phyloP scores from a whole-genome alignment of 805 yeast genomes.

The Metschnikowia cubensis region DNA sequence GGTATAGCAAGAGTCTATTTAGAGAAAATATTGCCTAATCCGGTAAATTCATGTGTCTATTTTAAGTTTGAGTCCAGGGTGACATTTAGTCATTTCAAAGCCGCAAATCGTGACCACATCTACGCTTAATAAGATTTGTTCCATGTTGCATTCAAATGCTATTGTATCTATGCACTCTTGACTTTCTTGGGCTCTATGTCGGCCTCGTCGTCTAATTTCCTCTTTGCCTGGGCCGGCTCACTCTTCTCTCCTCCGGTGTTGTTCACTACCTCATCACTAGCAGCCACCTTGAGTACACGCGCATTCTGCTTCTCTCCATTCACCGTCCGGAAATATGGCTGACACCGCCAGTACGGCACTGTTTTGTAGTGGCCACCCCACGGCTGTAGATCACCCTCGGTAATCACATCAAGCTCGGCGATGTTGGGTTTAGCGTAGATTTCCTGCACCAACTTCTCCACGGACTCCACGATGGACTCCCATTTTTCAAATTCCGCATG shows the following conservation, averaged over 20 bases:
- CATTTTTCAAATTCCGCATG: constrained; percentile 36
- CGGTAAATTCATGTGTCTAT: too few relatives aligned
- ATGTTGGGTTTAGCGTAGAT: constrained; percentile 52
- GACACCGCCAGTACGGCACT: constrained; percentile 94
- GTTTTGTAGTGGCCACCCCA: constrained; percentile 83
- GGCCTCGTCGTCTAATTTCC: constrained; percentile 2
- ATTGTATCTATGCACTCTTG: neutral
- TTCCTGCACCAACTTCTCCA: constrained; percentile 61
- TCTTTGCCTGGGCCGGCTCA: neutral
- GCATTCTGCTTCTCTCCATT: constrained; percentile 58
- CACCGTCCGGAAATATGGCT: constrained; percentile 89
- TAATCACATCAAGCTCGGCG: constrained; percentile 52
- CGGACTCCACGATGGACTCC: constrained; percentile 53
- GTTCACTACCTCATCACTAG: constrained; percentile 17
- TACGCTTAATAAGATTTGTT: too few relatives aligned
- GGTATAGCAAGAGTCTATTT: neutral
- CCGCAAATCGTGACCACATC: too few relatives aligned
- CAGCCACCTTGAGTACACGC: constrained; percentile 37
- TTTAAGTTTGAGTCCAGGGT: too few relatives aligned
- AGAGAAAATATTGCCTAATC: neutral
- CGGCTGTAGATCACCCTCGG: constrained; percentile 48
- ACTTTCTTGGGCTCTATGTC: constrained; percentile 3
- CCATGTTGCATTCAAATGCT: too few relatives aligned
- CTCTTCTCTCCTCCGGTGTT: constrained; percentile 8
- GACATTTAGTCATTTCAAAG: too few relatives aligned